Conservation (phyloP, 257 asterid species). For the Solanum gandarillasii region DNA sequence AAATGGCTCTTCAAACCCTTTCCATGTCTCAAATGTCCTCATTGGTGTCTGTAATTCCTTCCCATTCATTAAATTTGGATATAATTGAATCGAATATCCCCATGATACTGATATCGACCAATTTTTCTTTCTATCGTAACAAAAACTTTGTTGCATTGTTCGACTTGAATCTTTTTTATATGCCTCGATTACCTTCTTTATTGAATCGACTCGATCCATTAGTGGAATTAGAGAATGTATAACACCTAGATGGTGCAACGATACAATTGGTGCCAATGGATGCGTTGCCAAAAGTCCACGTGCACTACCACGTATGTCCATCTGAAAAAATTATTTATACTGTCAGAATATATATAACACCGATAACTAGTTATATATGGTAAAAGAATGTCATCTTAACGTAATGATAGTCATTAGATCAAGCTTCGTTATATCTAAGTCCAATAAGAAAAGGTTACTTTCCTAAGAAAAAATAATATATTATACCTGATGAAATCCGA, state of each 20-base stretch:
- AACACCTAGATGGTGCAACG: constrained; percentile 69
- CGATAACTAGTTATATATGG: too few relatives aligned
- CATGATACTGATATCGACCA: constrained; percentile 68
- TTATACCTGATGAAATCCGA: constrained; percentile 85
- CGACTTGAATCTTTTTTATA: constrained; percentile 52
- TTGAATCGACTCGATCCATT: constrained; percentile 27
- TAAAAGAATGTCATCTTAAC: rapidly evolving
- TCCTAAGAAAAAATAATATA: background rate
- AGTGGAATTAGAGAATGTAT: constrained; percentile 47
- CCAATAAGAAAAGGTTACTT: background rate
- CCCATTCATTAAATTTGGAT: constrained; percentile 30
- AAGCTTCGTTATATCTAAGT: background rate
- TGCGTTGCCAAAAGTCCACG: constrained; percentile 79
- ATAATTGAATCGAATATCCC: constrained; percentile 67
- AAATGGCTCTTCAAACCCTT: constrained; percentile 48
- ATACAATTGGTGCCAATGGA: constrained; percentile 65
- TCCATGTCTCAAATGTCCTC: constrained; percentile 66
- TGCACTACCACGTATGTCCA: constrained; percentile 61
- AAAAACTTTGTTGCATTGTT: constrained; percentile 47
- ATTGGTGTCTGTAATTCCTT: constrained; percentile 50
- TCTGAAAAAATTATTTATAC: constrained; percentile 6
- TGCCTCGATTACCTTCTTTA: constrained; percentile 32
- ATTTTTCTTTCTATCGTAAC: constrained; percentile 39
- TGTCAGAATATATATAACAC: background rate
- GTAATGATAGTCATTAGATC: background rate